Evolutionary conservation across 2,329 filamentous ascomycete genomes (phyloP), one percentile per base, ranked within the genome.

Genomic region (Trichophyton simii): DNA sequence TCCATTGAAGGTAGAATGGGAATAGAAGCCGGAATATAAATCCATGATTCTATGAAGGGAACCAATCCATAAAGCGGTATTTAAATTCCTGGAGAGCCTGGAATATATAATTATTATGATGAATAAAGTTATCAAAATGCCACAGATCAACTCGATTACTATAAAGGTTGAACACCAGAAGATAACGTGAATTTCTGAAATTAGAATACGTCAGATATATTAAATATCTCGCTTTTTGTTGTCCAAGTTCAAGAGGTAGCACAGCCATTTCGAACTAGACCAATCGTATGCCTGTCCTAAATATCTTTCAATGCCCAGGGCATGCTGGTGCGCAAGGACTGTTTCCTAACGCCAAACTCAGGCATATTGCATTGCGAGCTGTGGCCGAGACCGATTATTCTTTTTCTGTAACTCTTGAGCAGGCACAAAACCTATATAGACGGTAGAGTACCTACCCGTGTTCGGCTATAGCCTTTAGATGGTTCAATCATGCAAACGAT

Each of bases 401-500:
- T 3, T 38, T 13, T 38, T 13, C 34, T 13, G 34, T 38, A 4
- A 18, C 7, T 4, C 41, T 44, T n/a, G 41, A 15, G 11, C 41
- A 44, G 41, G 5, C n/a, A 44, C 11, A 44, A 38, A 44, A 4
- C 5, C 11, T 8, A 3, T n/a, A 44, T 44, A 7, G 22, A 9
- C 44, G 6, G 18, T 25, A 22, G 20, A 20, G 13, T 9, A 15
- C 18, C 18, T 57, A 57, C 22, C 22, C 2, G 20, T 36, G 3
- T 44, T 44, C 13, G 5, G 4, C 41, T 6, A 57, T 31, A 34
- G 25, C 34, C n/a, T 18, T 20, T 50, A 6, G 15, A 7, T 7
- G n/a, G 60, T 62, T 36, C 63, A 64, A 42, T 60, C 61, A 63
- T 60, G 42, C 60, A 58, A 2, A 76, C 79, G 62, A 84, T 82